phyloP scores from a whole-genome alignment of 2,329 filamentous ascomycete species.

The Aspergillus pseudoglaucus region DNA sequence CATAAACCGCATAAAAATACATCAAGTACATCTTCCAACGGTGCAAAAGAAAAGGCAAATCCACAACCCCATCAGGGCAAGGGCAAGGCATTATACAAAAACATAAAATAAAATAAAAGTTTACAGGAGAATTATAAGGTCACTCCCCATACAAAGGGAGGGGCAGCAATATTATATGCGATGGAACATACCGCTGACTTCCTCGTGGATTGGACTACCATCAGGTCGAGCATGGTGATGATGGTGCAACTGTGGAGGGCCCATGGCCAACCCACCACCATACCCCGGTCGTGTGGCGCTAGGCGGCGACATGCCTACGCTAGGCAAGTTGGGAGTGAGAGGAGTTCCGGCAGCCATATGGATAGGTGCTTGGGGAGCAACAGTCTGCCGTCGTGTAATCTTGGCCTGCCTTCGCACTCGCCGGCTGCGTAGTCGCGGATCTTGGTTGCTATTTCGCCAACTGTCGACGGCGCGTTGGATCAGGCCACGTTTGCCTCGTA shows the following conservation, averaged over 20 bases:
- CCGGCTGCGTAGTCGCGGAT: constrained; percentile 81
- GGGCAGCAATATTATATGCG: constrained; percentile 62
- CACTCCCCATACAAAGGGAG: constrained; percentile 5
- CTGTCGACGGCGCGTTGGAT: constrained; percentile 97
- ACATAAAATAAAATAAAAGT: constrained; percentile 1
- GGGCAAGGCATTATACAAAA: constrained; percentile 3
- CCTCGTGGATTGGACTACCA: constrained; percentile 56
- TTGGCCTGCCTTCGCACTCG: constrained; percentile 93
- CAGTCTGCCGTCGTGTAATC: constrained; percentile 77
- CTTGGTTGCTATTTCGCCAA: constrained; percentile 98
- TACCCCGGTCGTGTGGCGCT: constrained; percentile 23
- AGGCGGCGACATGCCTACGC: constrained; percentile 50
- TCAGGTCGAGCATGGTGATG: constrained; percentile 67
- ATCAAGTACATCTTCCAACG: not conserved
- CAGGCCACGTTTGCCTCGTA: constrained; percentile 87
- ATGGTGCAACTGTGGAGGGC: constrained; percentile 62
- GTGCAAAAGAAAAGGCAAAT: not conserved
- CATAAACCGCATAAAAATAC: constrained; percentile 10
- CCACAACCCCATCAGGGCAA: not conserved
- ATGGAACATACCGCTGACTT: constrained; percentile 96
- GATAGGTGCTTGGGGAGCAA: constrained; percentile 52
- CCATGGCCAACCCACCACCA: constrained; percentile 61
- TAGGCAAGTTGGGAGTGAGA: constrained; percentile 59
- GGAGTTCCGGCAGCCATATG: constrained; percentile 60
- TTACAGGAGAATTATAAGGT: constrained; percentile 1